Base-by-base conservation (phyloP, 768 basidiomycete genomes). In the Mycena vulgaris region DNA sequence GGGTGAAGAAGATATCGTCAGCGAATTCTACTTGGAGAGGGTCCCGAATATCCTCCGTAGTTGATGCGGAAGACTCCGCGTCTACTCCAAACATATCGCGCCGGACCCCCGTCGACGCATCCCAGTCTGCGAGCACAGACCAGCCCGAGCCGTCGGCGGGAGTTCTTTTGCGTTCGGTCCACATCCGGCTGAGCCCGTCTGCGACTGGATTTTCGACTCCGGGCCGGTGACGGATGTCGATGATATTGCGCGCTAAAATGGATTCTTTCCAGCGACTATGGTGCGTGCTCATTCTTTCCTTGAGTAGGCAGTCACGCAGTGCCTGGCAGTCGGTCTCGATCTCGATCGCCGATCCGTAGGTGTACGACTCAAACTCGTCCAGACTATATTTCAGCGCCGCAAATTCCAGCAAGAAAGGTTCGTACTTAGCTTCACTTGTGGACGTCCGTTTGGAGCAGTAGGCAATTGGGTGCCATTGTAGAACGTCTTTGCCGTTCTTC, bases 371-470 rank as follows among this genome's bases (percentile, higher is more conserved):
- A 52, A 78, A 63, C 76, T 77, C 59, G 28, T 66, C 65, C 73
- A 75, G 10, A 66, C 72, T 13, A 35, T n/a, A n/a, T n/a, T n/a
- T n/a, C n/a, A n/a, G n/a, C n/a, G 27, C 63, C 21, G 63, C 63
- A 64, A 82, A 81, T 63, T 83, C 80, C 21, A 80, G 75, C 9
- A 81, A 53, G 67, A 77, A 83, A 0, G 80, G 80, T 53, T 76
- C 71, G 66, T 81, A 83, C 40, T 74, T 75, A 62, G 76, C 79
- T 68, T 82, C 81, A 2, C 75, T 69, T 0, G 42, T 40, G 0
- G 82, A 83, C 9, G 81, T 82, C 5, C 79, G 68, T 55, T 83
- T 83, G 1, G 81, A 83, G 16, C 77, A 75, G 65, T 78, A 84
- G 0, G 69, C 80, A 7, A 84, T 75, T 1, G 82, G 83, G 57